phyloP scores from a whole-genome alignment of 2,329 filamentous ascomycete species.

The Cladophialophora carrionii region DNA sequence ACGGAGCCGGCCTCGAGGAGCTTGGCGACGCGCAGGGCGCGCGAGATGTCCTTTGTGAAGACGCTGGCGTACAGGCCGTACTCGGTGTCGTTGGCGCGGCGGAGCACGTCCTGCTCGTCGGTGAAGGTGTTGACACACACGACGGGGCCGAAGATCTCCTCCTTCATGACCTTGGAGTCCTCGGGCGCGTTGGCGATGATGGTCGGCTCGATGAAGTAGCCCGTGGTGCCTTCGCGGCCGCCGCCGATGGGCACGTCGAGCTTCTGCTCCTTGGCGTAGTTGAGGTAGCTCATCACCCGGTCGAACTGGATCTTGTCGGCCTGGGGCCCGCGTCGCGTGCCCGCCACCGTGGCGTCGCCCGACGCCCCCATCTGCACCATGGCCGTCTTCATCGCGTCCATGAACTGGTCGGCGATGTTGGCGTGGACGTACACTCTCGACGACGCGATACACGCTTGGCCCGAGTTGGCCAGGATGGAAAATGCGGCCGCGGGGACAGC shows the following conservation, averaged over 20 bases:
- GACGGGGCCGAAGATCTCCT: constrained; percentile 67
- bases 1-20: constrained; percentile 62
- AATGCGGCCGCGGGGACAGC: constrained; percentile 53
- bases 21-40: constrained; percentile 57
- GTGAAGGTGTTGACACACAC: constrained; percentile 66
- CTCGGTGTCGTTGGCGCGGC: constrained; percentile 57
- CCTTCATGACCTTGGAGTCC: constrained; percentile 58
- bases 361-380: constrained; percentile 39
- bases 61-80: constrained; percentile 62
- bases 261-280: constrained; percentile 59
- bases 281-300: constrained; percentile 60
- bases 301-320: constrained; percentile 69
- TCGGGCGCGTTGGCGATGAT: constrained; percentile 63
- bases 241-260: constrained; percentile 59
- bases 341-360: constrained; percentile 47
- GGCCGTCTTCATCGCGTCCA: constrained; percentile 54
- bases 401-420: constrained; percentile 56
- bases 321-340: constrained; percentile 62
- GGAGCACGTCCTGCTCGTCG: constrained; percentile 63
- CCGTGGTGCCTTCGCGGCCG: constrained; percentile 49
- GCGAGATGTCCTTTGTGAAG: constrained; percentile 58
- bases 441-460: constrained; percentile 59
- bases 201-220: constrained; percentile 63
- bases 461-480: constrained; percentile 63
- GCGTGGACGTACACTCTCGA: constrained; percentile 63